Evolutionary conservation across 2,329 filamentous ascomycete genomes (phyloP), one percentile per base, ranked within the genome.

Genomic region (Talaromyces sp.): DNA sequence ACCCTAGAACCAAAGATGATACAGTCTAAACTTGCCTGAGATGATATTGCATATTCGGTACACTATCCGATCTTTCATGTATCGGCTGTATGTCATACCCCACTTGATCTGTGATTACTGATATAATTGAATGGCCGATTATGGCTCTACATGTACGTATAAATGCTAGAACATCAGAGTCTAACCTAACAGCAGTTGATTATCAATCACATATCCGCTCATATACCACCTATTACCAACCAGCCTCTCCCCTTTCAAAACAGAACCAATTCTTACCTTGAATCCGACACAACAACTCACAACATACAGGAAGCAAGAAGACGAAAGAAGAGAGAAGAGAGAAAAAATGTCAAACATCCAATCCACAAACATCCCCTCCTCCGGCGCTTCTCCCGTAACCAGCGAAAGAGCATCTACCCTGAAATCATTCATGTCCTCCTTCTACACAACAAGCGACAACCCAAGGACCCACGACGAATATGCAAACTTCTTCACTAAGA

Each of bases 371-470:
- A 25, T 59, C 1, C 10, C 56, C 22, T 13, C 38, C 25, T 22
- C 56, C 3, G 19, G 31, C 34, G n/a, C 56, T 38, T 8, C 25
- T 4, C 38, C 15, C 7, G 5, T 40, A 29, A 40, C 29, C 34
- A 36, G n/a, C 36, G 47, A 67, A 29, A 56, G 67, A 29, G 69
- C 69, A 38, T 69, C 58, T 5, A 40, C 43, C 1, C 19, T 77
- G 54, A 66, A 74, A 64, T 67, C 71, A 53, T 78, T 78, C 66
- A 69, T 78, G 69, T 69, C 75, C 65, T 70, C 73, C 66, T 78
- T 78, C 72, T 78, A 78, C 69, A 65, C 68, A 45, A 75, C 69
- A 54, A 78, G 76, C 68, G 76, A 78, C 67, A 73, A 70, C 15
- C 76, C 78, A 49, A 68, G 71, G 43, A 47, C 68, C 27, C 77